Conservation (phyloP, 805 yeast species). For the Hanseniaspora thailandica region DNA sequence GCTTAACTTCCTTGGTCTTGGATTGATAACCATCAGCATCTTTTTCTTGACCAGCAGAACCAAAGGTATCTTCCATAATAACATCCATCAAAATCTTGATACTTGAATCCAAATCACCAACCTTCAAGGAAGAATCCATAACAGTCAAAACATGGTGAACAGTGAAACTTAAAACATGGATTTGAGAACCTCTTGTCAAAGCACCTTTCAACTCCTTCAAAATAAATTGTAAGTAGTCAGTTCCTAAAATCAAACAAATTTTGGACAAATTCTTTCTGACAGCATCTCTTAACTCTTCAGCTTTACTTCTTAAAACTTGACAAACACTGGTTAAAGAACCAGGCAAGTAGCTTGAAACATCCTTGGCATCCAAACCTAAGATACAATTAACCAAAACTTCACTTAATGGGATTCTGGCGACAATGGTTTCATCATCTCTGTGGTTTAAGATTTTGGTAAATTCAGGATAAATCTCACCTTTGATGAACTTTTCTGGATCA, state of each 20-base stretch:
- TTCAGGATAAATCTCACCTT: slow-evolving; percentile 48
- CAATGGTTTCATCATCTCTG: slow-evolving; percentile 69
- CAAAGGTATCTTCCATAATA: slow-evolving; percentile 87
- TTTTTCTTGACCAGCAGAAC: slow-evolving; percentile 84
- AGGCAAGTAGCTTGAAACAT: slow-evolving; percentile 52
- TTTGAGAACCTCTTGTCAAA: slow-evolving; percentile 77
- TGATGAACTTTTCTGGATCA: slow-evolving; percentile 38
- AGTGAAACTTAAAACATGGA: slow-evolving; percentile 83
- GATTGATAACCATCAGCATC: slow-evolving; percentile 85
- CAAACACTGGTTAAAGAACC: slow-evolving; percentile 77
- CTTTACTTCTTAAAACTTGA: slow-evolving; percentile 72
- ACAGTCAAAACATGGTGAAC: slow-evolving; percentile 60
- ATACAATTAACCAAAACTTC: slow-evolving; percentile 65
- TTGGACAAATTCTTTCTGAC: slow-evolving; percentile 64
- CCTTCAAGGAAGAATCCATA: slow-evolving; percentile 35
- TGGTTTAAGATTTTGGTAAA: slow-evolving; percentile 46
- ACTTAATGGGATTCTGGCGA: slow-evolving; percentile 63
- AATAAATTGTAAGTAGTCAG: slow-evolving; percentile 60
- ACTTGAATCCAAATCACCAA: slow-evolving; percentile 67
- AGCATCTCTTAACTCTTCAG: slow-evolving; percentile 80
- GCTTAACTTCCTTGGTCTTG: slow-evolving; percentile 80
- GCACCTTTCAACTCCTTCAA: slow-evolving; percentile 69
- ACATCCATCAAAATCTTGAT: slow-evolving; percentile 51
- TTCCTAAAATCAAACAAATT: slow-evolving; percentile 55
- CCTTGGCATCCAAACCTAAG: slow-evolving; percentile 47